phyloP scores from a whole-genome alignment of 1,284 basidiomycete genomes.

The Pseudozyma sp. region DNA sequence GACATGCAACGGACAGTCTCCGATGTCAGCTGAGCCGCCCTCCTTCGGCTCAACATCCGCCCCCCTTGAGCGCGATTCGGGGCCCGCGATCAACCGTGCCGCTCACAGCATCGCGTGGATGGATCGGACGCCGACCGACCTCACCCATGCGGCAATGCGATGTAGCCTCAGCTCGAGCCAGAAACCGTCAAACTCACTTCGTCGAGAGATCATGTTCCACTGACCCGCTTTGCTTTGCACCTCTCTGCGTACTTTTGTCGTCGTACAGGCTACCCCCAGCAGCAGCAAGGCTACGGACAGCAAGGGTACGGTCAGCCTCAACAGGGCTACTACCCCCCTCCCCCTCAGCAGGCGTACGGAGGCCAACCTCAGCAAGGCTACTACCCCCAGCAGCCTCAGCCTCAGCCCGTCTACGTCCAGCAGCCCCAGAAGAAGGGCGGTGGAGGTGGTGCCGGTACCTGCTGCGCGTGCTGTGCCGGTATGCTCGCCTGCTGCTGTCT shows the following conservation, averaged over 20 bases:
- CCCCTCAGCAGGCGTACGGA: constrained; percentile 57
- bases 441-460: constrained; percentile 23
- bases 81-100: too few relatives aligned
- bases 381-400: constrained; percentile 54
- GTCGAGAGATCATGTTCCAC: too few relatives aligned
- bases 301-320: constrained; percentile 42
- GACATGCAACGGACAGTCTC: too few relatives aligned
- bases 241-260: neutral
- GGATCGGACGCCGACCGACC: too few relatives aligned
- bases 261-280: constrained; percentile 47
- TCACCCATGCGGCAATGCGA: too few relatives aligned
- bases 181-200: too few relatives aligned
- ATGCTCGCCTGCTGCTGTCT: constrained; percentile 58
- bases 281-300: constrained; percentile 31
- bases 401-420: constrained; percentile 57
- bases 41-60: too few relatives aligned
- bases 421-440: constrained; percentile 50
- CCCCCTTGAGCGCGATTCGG: too few relatives aligned
- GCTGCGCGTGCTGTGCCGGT: constrained; percentile 58
- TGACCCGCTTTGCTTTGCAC: neutral
- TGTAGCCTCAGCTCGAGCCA: too few relatives aligned
- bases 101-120: too few relatives aligned
- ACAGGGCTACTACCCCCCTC: constrained; percentile 53
- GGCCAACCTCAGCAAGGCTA: constrained; percentile 55
- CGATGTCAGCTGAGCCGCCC: too few relatives aligned